Conservation (phyloP, 2,329 filamentous ascomycete species). For the Xylariaceae sp. region DNA sequence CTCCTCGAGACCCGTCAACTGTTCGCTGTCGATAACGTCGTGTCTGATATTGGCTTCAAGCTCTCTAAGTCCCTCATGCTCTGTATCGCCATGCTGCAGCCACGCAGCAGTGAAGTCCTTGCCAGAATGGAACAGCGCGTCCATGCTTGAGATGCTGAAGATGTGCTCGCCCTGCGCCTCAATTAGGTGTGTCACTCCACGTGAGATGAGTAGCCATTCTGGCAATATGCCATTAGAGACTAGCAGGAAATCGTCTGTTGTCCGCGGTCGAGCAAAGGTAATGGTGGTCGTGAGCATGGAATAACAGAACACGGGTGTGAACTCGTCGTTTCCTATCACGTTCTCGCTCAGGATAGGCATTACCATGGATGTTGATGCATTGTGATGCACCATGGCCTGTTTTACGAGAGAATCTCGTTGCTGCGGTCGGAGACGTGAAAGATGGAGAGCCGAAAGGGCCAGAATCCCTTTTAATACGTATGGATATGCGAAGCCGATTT, state of each 20-base stretch:
- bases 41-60: slow-evolving; percentile 17
- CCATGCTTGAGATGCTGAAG: slow-evolving; percentile 18
- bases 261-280: slow-evolving; percentile 33
- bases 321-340: slow-evolving; percentile 27
- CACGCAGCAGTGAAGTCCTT: slow-evolving; percentile 16
- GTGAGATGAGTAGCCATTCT: slow-evolving; percentile 36
- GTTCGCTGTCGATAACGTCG: slow-evolving; percentile 16
- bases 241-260: slow-evolving; percentile 34
- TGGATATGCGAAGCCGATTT: slow-evolving; percentile 42
- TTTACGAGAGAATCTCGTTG: slow-evolving; percentile 36
- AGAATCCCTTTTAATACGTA: slow-evolving; percentile 48
- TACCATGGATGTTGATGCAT: slow-evolving; percentile 29
- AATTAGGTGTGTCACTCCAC: slow-evolving; percentile 33
- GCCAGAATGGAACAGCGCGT: slow-evolving; percentile 29
- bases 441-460: slow-evolving; percentile 46
- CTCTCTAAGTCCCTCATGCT: slow-evolving; percentile 22
- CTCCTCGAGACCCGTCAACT: slow-evolving; percentile 9
- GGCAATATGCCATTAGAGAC: slow-evolving; percentile 31
- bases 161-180: slow-evolving; percentile 20
- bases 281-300: slow-evolving; percentile 36
- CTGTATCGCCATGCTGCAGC: slow-evolving; percentile 9
- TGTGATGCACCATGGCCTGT: slow-evolving; percentile 35
- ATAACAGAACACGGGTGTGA: slow-evolving; percentile 36
- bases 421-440: slow-evolving; percentile 38
- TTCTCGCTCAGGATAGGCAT: slow-evolving; percentile 32